These are phyloP conservation scores for Phlegmacium glaucopus DNA, from an alignment of 768 basidiomycete species.

Conservation along the genomic window DNA sequence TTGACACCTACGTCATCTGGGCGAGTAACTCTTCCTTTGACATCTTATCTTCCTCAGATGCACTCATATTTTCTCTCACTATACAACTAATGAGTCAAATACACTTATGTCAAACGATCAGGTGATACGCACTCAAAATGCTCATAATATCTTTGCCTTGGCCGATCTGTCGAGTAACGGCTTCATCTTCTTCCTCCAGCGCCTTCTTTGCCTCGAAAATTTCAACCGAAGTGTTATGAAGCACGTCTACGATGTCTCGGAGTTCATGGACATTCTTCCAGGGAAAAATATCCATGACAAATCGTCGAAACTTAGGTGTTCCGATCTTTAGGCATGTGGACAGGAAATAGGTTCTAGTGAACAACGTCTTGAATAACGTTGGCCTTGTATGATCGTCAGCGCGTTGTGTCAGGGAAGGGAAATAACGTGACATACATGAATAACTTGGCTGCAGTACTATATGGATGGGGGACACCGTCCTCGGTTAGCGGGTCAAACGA, in stretches of 20 bases:
- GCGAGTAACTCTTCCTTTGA: slow-evolving; percentile 37
- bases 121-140: slow-evolving; percentile 34
- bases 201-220: slow-evolving; percentile 38
- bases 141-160: slow-evolving; percentile 48
- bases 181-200: slow-evolving; percentile 33
- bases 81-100: background rate
- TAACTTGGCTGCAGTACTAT: slow-evolving; percentile 24
- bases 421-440: slow-evolving; percentile 28
- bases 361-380: slow-evolving; percentile 10
- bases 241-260: slow-evolving; percentile 28
- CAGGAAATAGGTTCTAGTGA: slow-evolving; percentile 18
- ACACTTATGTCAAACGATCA: too few species aligned
- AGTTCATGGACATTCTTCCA: slow-evolving; percentile 26
- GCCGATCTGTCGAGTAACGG: slow-evolving; percentile 28
- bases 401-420: background rate
- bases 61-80: slow-evolving; percentile 40
- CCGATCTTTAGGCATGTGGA: slow-evolving; percentile 24
- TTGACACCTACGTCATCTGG: slow-evolving; percentile 27
- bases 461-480: slow-evolving; percentile 25
- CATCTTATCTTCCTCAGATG: slow-evolving; percentile 26
- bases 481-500: too few species aligned
- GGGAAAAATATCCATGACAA: slow-evolving; percentile 29
- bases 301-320: slow-evolving; percentile 27
- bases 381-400: slow-evolving; percentile 12
- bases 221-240: slow-evolving; percentile 32